These are phyloP conservation scores for Podaxis mareebaensis DNA, from an alignment of 768 basidiomycete genomes.

Conservation along the genomic window DNA sequence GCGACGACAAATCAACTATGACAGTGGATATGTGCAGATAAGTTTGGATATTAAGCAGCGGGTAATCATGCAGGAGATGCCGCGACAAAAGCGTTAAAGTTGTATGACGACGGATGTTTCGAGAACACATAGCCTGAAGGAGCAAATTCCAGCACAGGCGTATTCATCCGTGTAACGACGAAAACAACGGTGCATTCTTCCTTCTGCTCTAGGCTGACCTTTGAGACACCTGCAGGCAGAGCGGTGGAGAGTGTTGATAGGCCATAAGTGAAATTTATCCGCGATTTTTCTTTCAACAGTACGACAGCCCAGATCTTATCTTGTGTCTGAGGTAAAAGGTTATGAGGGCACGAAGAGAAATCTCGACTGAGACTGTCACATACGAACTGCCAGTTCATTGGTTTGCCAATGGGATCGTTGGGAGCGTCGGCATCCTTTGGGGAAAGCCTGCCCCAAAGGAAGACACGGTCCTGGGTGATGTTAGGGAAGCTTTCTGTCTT, in stretches of 20 bases:
- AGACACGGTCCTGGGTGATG: background rate
- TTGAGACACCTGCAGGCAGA: conserved; percentile 46
- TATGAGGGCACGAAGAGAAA: too few relatives aligned
- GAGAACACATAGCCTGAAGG: conserved; percentile 46
- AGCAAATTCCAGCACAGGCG: conserved; percentile 34
- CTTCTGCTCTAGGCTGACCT: conserved; percentile 44
- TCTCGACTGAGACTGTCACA: conserved; percentile 20
- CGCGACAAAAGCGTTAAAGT: conserved; percentile 22
- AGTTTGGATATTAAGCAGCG: too few relatives aligned
- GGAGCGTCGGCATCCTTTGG: conserved; percentile 39
- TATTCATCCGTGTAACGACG: conserved; percentile 32
- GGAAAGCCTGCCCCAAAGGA: conserved; percentile 21
- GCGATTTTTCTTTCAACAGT: too few relatives aligned
- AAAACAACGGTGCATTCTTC: conserved; percentile 23
- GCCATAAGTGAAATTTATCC: too few relatives aligned
- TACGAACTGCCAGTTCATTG: conserved; percentile 47
- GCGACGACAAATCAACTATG: too few relatives aligned
- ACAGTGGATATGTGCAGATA: too few relatives aligned
- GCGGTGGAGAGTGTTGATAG: conserved; percentile 23
- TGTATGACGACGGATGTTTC: conserved; percentile 47
- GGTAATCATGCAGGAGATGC: too few relatives aligned
- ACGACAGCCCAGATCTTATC: too few relatives aligned
- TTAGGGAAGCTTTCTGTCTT: too few relatives aligned
- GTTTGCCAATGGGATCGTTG: conserved; percentile 44
- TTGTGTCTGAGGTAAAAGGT: too few relatives aligned